A percentile compares a stretch with the other conserved stretches of the same genome.
These are phyloP conservation scores for Podospora bellae-mahoneyi DNA, from an alignment of 495 filamentous ascomycete species.

Conservation along the genomic window DNA sequence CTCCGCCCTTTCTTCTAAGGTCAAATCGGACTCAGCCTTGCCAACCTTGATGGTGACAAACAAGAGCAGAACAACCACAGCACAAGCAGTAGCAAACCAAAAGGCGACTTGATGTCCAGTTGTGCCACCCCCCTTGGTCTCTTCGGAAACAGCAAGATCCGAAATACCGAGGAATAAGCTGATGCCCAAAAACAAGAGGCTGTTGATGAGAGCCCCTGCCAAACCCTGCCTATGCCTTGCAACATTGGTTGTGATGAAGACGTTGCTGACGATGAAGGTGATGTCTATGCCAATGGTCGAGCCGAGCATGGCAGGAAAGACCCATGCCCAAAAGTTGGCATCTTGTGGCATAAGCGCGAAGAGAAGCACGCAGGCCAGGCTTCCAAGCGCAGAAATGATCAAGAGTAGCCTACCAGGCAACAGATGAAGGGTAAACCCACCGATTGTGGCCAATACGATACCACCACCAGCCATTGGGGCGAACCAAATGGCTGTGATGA, in stretches of 20 bases:
- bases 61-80: constrained; percentile 54
- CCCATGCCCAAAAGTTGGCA: constrained; percentile 57
- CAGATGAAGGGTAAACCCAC: constrained; percentile 74
- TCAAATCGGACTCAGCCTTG: constrained; percentile 64
- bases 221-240: constrained; percentile 68
- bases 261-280: constrained; percentile 76
- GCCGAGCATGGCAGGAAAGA: constrained; percentile 80
- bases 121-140: constrained; percentile 42
- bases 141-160: constrained; percentile 59
- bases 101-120: constrained; percentile 62
- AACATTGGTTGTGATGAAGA: constrained; percentile 77
- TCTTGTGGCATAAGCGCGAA: constrained; percentile 67
- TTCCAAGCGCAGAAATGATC: constrained; percentile 62
- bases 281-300: constrained; percentile 81
- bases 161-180: constrained; percentile 75
- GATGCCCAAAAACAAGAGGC: constrained; percentile 71
- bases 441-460: constrained; percentile 63
- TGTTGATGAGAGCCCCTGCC: constrained; percentile 61
- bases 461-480: constrained; percentile 73
- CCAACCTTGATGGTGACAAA: constrained; percentile 61
- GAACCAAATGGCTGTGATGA: constrained; percentile 77
- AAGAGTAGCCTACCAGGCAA: constrained; percentile 70
- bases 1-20: constrained; percentile 33
- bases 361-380: constrained; percentile 61
- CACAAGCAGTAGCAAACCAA: constrained; percentile 62